Evolutionary conservation across 331 rosid genomes (phyloP), one percentile per base, ranked within the genome.

Genomic region (Acacia concinna): DNA sequence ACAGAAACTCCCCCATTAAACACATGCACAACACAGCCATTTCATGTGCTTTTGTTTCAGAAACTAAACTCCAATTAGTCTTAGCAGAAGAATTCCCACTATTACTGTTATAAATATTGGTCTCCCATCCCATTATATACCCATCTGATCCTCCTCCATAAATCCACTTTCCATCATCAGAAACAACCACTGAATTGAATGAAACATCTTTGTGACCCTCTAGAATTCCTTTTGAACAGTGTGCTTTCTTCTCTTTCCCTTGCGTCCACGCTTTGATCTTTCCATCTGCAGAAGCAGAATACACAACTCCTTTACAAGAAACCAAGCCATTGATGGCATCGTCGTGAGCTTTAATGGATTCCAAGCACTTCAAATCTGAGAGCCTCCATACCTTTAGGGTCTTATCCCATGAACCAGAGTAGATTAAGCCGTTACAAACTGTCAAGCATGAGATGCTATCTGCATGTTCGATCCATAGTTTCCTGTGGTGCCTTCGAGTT

Each of bases 241-340:
- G 98, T 5, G 77, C 60, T 34, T 17, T 68, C 74, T 87, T 83
- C 15, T 81, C 85, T 30, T 84, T 68, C 34, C 51, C 93, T 38
- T 81, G 87, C 21, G 81, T 92, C 99, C 99, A 95, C 47, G 93
- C 98, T 23, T 93, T 95, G 64, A 95, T 89, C 68, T 90, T 95
- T 4, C 99, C 98, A 82, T 95, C 99, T 0, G 99, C 99, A 1
- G 99, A 95, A 84, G 99, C 92, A n/a, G 98, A 95, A 84, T 87
- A 95, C 54, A 95, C 93, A 27, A 89, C 27, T 69, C 94, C 98
- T 65, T 85, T 88, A 81, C 88, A 28, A 4, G 96, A 83, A 4
- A 86, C 94, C 72, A 95, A 68, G 21, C 91, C 97, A 80, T 95
- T 93, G 18, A 93, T 87, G 6, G 99, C 99, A 80, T 95, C 99